A percentile compares a stretch with the other conserved stretches of the same genome.
These are phyloP conservation scores for Arthrobotrys iridis DNA, from an alignment of 2,329 filamentous ascomycete genomes.

Conservation along the genomic window DNA sequence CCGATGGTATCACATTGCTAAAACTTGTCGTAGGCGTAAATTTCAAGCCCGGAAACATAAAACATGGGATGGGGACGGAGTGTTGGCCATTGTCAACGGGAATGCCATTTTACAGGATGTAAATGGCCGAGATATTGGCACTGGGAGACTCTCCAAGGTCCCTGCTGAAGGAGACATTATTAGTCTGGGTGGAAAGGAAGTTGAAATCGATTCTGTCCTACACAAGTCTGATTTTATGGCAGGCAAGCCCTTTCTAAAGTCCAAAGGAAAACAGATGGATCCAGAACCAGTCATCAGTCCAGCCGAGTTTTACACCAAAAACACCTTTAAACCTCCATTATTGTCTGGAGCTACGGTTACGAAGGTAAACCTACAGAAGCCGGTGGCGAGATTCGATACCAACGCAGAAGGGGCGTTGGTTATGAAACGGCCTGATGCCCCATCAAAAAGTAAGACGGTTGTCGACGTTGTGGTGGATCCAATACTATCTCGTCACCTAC, in stretches of 20 bases:
- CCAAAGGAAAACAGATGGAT: constrained; percentile 54
- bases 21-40: constrained; percentile 68
- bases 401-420: constrained; percentile 70
- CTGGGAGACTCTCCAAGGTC: constrained; percentile 60
- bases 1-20: constrained; percentile 49
- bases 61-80: constrained; percentile 79
- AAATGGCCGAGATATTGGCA: constrained; percentile 67
- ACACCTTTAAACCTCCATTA: constrained; percentile 71
- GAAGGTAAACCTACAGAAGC: constrained; percentile 64
- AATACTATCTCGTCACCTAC: constrained; percentile 70
- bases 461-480: constrained; percentile 80
- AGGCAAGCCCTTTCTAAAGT: constrained; percentile 63
- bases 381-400: constrained; percentile 74
- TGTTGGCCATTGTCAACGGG: constrained; percentile 69
- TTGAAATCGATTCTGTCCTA: constrained; percentile 73
- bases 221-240: constrained; percentile 70
- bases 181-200: constrained; percentile 73
- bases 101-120: constrained; percentile 71
- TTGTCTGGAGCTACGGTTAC: constrained; percentile 66
- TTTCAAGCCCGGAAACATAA: constrained; percentile 78
- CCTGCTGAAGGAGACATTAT: constrained; percentile 71
- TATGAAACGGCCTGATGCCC: constrained; percentile 71
- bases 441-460: constrained; percentile 70
- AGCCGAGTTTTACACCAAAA: constrained; percentile 54
- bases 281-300: constrained; percentile 47